Base-by-base conservation (phyloP, 768 basidiomycete genomes). In the Austroboletus festivus region DNA sequence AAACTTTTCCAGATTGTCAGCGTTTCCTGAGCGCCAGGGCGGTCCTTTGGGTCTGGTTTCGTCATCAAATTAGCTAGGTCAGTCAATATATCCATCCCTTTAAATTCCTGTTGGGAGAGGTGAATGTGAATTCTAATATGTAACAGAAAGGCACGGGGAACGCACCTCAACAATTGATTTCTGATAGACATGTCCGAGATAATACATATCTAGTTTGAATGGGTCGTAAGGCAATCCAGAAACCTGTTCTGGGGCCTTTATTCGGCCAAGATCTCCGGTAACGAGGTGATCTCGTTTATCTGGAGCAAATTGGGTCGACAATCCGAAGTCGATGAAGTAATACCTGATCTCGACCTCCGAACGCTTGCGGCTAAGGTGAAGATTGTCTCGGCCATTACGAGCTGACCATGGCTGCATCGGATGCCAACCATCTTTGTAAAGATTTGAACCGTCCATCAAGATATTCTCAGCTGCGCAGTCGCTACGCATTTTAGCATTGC, bases 311-410 rank as follows among this genome's bases (percentile, higher is more conserved):
- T 47, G 47, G 0, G 55, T 51, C 0, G 72, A 70, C 7, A 71
- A 21, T 0, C 69, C 70, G 31, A 74, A 71, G 48, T 71, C 71
- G 23, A 70, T 69, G 18, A 68, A 52, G 39, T 61, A 69, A 47
- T 73, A 73, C 13, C 42, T 63, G 0, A 58, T 55, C 4, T 70
- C 60, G 3, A 44, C 53, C 5, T 53, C 41, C 0, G 65, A 69
- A 1, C 68, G 65, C 0, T 56, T 65, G 30, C 33, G 63, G 6
- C 0, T 47, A 5, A 61, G 52, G 19, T 45, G 54, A 0, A 60
- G 63, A 3, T 33, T 28, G 11, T 28, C 18, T 0, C 28, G 38
- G 1, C 48, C 55, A 21, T 70, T 45, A 8, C 49, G 59, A 2
- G 43, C 41, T 26, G 33, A 7, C 38, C 53, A 38, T 13, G 28